Evolutionary conservation across 2,329 filamentous ascomycete genomes (phyloP), one percentile per base, ranked within the genome.

Genomic region (Pseudocercospora fijiensis): DNA sequence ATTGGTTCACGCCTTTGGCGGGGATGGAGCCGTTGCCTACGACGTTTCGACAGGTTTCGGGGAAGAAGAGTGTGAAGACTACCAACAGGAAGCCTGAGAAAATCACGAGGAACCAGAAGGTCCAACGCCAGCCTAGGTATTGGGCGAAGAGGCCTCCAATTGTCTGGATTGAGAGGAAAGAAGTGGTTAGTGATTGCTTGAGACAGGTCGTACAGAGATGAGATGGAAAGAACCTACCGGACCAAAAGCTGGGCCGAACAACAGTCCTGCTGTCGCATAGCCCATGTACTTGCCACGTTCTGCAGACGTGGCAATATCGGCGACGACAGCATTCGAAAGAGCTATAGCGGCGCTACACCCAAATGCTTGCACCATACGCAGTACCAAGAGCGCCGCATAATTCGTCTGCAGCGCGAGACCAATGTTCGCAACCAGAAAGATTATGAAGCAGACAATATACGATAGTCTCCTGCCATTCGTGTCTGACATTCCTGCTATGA

Each of bases 51-150:
- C 76, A 73, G 1, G 79, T 80, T 63, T 81, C 76, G 3, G 76
- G 76, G 33, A 77, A 72, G 33, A 75, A 68, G 22, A 74, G 58
- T 1, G 69, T 55, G 57, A 75, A 73, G 9, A 73, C 51, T 26
- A 76, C 61, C 66, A 75, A 66, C 24, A 73, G 63, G 3, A 70
- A 65, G 7, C 73, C 75, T 3, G 78, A 73, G 65, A 80, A 76
- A 61, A 81, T 80, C 45, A 68, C 66, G 7, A 76, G 71, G 63
- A 82, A 82, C 79, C 80, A 82, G 66, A 82, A 70, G 70, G 76
- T 71, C 70, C 71, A 69, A 62, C 75, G 37, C 76, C 74, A 70
- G 49, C 72, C 73, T 3, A 79, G 72, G 60, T 74, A 79, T 47
- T 75, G 65, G 1, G 69, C 68, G 6, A 76, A 70, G 3, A 76